Base-by-base conservation (phyloP, 805 yeast species). In the Kodamaea hsintzibuensis region DNA sequence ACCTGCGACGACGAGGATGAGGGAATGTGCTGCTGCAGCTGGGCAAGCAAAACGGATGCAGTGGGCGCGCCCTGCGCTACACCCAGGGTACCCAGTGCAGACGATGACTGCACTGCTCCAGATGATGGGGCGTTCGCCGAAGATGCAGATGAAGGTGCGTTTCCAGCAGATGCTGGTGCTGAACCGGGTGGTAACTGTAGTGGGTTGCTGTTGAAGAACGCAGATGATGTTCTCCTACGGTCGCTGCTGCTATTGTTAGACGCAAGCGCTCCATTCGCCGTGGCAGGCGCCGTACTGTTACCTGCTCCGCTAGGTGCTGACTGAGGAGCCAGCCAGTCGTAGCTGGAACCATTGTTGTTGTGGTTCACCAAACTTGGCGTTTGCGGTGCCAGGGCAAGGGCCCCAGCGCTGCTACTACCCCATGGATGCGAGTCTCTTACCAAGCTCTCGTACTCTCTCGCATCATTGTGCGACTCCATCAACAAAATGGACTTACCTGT, bases 151-250 rank as follows among this genome's bases (percentile, higher is more conserved):
- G 37, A 47, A 27, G 55, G 5, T 44, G 53, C 35, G 51, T 46
- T 38, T 18, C 55, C 55, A 18, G 59, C 42, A 4, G 61, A 47
- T 7, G 56, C 56, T 47, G 62, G 55, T 27, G 53, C 51, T 51
- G 57, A 57, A 9, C 56, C 52, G 5, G 59, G 55, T 3, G 55
- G 14, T 22, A 42, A 27, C 18, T 40, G 40, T 33, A 55, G 30
- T 53, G 66, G 57, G 46, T 51, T 56, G 37, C 64, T 68, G 53
- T 69, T 77, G 70, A 81, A 82, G 62, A 82, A 82, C 13, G 80
- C 79, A 35, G 84, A 79, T 9, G 81, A 73, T 46, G 81, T 79
- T 72, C 85, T 75, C 70, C 84, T 74, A 61, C 83, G 75, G 56
- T 79, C 73, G 43, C 56, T 39, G 25, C 50, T 48, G 39, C 22